These are phyloP conservation scores for Nemania sp. DNA, from an alignment of 2,329 filamentous ascomycete species.

Conservation along the genomic window DNA sequence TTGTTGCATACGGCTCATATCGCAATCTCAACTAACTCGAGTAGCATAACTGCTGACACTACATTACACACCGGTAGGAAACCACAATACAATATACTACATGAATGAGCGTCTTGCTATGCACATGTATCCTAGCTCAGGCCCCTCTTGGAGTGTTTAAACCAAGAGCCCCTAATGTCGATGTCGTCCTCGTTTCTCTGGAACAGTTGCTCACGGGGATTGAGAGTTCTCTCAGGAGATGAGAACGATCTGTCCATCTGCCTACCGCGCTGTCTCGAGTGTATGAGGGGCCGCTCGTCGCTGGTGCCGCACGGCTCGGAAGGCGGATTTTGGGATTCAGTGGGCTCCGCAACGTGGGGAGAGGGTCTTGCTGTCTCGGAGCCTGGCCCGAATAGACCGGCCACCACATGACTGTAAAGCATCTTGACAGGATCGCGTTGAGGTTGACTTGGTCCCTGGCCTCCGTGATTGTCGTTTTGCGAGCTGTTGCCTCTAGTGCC, in stretches of 20 bases:
- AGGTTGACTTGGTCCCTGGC: background rate
- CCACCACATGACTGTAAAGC: background rate
- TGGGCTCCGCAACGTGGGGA: background rate
- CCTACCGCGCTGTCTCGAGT: conserved; percentile 13
- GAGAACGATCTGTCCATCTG: background rate
- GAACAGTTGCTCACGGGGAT: conserved; percentile 21
- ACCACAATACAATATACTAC: background rate
- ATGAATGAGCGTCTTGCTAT: background rate
- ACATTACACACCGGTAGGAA: background rate
- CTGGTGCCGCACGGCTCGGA: background rate
- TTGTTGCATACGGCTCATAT: background rate
- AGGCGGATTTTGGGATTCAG: background rate
- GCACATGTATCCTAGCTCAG: background rate
- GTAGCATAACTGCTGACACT: too few relatives aligned
- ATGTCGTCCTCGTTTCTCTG: conserved; percentile 7
- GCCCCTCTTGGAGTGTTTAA: conserved; percentile 15
- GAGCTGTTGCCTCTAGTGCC: background rate
- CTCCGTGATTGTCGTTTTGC: background rate
- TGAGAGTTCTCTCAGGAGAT: conserved; percentile 3
- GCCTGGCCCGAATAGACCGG: background rate
- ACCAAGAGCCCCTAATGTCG: conserved; percentile 20
- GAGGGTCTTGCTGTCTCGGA: background rate
- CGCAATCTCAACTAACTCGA: too few relatives aligned
- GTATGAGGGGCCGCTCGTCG: background rate
- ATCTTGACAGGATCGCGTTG: background rate